Percentiles rank a stretch among this genome's conserved stretches.
These are phyloP conservation scores for Pseudopyricularia cyperi DNA, from an alignment of 2,329 filamentous ascomycete species.

Conservation along the genomic window DNA sequence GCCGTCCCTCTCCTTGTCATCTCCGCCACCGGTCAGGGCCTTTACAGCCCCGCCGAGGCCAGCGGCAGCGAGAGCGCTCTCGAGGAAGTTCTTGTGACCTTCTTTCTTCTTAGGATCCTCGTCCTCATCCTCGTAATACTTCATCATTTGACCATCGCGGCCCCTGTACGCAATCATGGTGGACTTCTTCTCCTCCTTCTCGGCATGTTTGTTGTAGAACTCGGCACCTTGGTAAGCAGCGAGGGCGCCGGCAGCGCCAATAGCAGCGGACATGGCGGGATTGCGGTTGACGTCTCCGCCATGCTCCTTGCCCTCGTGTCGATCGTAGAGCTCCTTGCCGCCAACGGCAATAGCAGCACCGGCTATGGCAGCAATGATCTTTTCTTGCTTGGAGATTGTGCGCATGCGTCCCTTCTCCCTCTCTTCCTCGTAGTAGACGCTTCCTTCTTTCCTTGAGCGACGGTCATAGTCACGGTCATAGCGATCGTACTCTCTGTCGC, in stretches of 20 bases:
- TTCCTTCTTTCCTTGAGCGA: constrained; percentile 37
- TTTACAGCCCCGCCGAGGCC: constrained; percentile 50
- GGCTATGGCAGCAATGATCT: constrained; percentile 52
- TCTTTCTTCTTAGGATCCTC: constrained; percentile 40
- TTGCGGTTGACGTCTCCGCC: constrained; percentile 40
- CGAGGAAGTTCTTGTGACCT: constrained; percentile 51
- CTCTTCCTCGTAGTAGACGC: constrained; percentile 41
- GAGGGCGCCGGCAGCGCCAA: constrained; percentile 50
- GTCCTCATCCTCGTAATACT: constrained; percentile 43
- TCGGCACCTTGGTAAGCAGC: constrained; percentile 52
- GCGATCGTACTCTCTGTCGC: constrained; percentile 27
- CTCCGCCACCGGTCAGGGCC: constrained; percentile 36
- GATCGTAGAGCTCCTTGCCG: constrained; percentile 54
- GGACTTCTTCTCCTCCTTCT: constrained; percentile 40
- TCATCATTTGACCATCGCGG: constrained; percentile 35
- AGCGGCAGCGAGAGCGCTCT: constrained; percentile 48
- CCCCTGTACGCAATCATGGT: constrained; percentile 39
- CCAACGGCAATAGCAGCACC: constrained; percentile 52
- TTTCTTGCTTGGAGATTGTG: constrained; percentile 48
- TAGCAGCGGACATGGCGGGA: constrained; percentile 42
- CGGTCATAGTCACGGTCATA: constrained; percentile 32
- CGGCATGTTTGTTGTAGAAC: constrained; percentile 45
- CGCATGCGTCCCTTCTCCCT: constrained; percentile 39
- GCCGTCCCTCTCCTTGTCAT: constrained; percentile 23
- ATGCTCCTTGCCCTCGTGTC: constrained; percentile 41